Conservation (phyloP, 331 rosid species). For the Arachis monticola region DNA sequence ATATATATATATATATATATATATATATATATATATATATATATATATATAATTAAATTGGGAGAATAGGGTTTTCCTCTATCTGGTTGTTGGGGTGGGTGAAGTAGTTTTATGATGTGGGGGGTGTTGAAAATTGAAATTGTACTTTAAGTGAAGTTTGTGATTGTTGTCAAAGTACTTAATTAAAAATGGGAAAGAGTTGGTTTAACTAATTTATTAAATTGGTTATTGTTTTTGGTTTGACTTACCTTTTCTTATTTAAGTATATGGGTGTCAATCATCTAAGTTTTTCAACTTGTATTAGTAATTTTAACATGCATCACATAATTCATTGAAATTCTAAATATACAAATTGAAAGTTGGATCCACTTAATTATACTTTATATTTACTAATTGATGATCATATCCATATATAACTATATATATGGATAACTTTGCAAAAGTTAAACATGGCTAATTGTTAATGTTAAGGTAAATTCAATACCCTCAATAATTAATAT, state of each 20-base stretch:
- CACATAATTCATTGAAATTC: no score
- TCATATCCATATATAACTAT: no score
- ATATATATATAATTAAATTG: not conserved
- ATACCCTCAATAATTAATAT: not conserved
- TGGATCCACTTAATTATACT: no score
- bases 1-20: not conserved
- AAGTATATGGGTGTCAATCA: no score
- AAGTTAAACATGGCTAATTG: no score
- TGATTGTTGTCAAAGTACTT: constrained; percentile 43
- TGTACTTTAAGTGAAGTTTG: constrained; percentile 55
- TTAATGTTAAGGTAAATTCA: no score
- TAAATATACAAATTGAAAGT: no score
- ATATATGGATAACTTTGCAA: no score
- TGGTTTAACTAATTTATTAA: constrained; percentile 61
- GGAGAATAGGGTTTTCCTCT: constrained; percentile 29
- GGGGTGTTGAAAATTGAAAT: constrained; percentile 47
- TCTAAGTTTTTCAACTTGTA: no score
- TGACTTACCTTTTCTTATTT: constrained; percentile 18
- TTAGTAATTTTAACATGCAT: no score
- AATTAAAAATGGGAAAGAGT: constrained; percentile 38
- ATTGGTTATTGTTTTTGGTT: constrained; percentile 31
- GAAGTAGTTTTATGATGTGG: constrained; percentile 46
- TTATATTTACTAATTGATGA: no score
- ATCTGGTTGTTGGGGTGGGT: constrained; percentile 62
- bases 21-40: no score